A percentile compares a stretch with the other conserved stretches of the same genome.
These are phyloP conservation scores for Trichophyton rubrum DNA, from an alignment of 2,329 filamentous ascomycete species.

Conservation along the genomic window DNA sequence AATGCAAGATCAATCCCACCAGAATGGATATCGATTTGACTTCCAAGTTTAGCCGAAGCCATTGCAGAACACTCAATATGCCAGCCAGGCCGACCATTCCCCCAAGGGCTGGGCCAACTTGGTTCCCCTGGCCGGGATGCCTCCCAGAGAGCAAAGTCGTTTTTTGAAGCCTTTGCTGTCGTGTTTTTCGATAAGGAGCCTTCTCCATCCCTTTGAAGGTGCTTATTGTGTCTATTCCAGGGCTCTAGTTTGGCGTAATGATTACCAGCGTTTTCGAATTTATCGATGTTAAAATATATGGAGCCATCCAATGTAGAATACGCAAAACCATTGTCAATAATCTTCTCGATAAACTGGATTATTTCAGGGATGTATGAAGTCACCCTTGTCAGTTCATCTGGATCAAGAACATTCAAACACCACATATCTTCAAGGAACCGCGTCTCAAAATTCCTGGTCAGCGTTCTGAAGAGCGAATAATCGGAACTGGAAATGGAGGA, in stretches of 20 bases:
- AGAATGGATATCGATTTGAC: slow-evolving; percentile 81
- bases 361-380: neutral
- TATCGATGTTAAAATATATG: neutral
- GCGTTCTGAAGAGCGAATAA: slow-evolving; percentile 49
- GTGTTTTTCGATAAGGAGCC: slow-evolving; percentile 55
- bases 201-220: slow-evolving; percentile 76
- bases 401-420: neutral
- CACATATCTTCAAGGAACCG: neutral
- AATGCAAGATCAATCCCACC: slow-evolving; percentile 86
- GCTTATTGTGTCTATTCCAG: slow-evolving; percentile 71
- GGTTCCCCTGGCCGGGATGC: slow-evolving; percentile 48
- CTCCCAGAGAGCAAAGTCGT: neutral
- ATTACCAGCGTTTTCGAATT: neutral
- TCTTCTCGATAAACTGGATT: neutral
- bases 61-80: slow-evolving; percentile 96
- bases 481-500: neutral
- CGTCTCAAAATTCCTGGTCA: neutral
- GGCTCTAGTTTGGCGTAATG: slow-evolving; percentile 75
- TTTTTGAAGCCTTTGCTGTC: neutral
- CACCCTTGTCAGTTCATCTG: neutral
- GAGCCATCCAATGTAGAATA: neutral
- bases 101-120: slow-evolving; percentile 79
- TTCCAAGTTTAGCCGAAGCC: slow-evolving; percentile 77
- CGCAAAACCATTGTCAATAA: neutral
- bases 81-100: slow-evolving; percentile 79